Evolutionary conservation across 495 filamentous ascomycete genomes (phyloP).

Genomic region (Jackrogersella multiformis): DNA sequence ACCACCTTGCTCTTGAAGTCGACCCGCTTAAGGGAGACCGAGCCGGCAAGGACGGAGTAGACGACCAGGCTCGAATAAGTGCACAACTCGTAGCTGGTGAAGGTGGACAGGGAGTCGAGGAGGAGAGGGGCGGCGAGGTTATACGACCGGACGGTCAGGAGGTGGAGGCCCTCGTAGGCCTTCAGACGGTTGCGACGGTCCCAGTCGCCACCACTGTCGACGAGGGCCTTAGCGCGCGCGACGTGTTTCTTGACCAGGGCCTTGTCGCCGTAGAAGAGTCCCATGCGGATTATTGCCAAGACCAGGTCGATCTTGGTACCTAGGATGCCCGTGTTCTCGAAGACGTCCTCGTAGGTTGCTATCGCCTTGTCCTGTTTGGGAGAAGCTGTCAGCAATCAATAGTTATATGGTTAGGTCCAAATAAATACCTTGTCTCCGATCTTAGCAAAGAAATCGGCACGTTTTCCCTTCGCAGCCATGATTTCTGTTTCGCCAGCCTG

Average conservation of each 20-base stretch:
- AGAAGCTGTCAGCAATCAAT: constrained; percentile 28
- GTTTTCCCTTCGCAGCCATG: constrained; percentile 88
- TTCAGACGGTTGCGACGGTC: constrained; percentile 97
- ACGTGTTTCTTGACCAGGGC: constrained; percentile 90
- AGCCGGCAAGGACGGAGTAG: constrained; percentile 94
- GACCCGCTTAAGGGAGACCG: constrained; percentile 91
- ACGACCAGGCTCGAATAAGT: constrained; percentile 92
- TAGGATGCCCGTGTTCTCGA: constrained; percentile 92
- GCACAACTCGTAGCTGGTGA: constrained; percentile 98
- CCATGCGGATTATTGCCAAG: constrained; percentile 93
- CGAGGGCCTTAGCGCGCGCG: constrained; percentile 86
- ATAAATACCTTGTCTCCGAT: constrained; percentile 88
- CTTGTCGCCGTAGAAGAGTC: constrained; percentile 94
- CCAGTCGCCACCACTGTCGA: constrained; percentile 97
- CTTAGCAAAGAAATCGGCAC: constrained; percentile 92
- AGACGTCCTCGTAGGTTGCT: constrained; percentile 86
- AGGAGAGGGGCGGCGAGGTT: constrained; percentile 89
- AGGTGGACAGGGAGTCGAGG: constrained; percentile 96
- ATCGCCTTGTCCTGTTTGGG: constrained; percentile 84
- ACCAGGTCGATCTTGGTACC: constrained; percentile 97
- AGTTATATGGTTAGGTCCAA: background rate
- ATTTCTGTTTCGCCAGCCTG: constrained; percentile 97
- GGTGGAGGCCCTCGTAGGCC: constrained; percentile 94
- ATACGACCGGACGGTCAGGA: constrained; percentile 91
- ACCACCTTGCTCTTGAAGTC: constrained; percentile 99